Percentiles rank a stretch among this genome's conserved stretches.
Evolutionary conservation across 257 asterid genomes (phyloP).

Genomic region (Asclepias syriaca): DNA sequence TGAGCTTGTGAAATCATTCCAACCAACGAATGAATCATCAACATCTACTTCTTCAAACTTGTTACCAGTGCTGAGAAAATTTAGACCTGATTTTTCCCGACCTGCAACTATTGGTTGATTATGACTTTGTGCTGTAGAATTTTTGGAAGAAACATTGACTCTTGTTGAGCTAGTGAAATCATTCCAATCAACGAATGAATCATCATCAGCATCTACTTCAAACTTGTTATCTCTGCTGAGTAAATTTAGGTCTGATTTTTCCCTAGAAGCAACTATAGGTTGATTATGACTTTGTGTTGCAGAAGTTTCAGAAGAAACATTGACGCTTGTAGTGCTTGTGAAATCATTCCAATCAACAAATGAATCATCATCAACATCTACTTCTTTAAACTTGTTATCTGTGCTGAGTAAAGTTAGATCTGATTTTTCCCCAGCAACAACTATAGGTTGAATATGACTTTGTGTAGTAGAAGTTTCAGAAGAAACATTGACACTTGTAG

Average conservation of each 20-base stretch:
- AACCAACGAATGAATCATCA: too few species aligned
- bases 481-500: conserved; percentile 38
- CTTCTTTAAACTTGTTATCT: conserved; percentile 28
- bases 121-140: conserved; percentile 28
- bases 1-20: too few species aligned
- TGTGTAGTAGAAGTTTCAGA: conserved; percentile 29
- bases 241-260: conserved; percentile 34
- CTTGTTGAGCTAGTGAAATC: conserved; percentile 53
- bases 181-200: conserved; percentile 53
- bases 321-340: conserved; percentile 41
- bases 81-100: conserved; percentile 32
- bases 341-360: conserved; percentile 70
- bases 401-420: conserved; percentile 39
- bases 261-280: conserved; percentile 25
- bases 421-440: conserved; percentile 28
- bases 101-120: conserved; percentile 27
- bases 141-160: conserved; percentile 36
- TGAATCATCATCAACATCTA: conserved; percentile 35
- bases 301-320: conserved; percentile 36
- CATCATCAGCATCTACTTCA: conserved; percentile 38
- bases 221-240: conserved; percentile 32
- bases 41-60: conserved; percentile 31
- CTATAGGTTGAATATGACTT: conserved; percentile 27
- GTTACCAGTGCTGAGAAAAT: conserved; percentile 36
- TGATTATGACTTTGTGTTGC: conserved; percentile 30